Evolutionary conservation across 1,139 yeast species (phyloP), one percentile per base, ranked within the genome.

Genomic region (Candida pseudocylindracea): DNA sequence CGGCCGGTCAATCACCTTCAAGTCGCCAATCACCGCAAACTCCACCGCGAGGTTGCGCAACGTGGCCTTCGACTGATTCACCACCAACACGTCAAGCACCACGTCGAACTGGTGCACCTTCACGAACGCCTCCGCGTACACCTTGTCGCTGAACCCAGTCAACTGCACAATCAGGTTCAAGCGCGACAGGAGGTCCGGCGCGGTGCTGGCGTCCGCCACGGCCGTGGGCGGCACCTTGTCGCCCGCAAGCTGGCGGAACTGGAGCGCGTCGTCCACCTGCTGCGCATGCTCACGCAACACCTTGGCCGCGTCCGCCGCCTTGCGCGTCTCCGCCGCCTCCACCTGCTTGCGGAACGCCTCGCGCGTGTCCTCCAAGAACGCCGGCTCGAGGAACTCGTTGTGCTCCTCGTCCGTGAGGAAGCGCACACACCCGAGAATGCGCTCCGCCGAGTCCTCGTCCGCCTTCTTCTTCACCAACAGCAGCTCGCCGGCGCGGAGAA

Each of bases 101-200:
- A 91, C 93, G 51, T 91, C 98, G 51, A 78, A 88, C 54, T 91
- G 98, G 45, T 88, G 93, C 15, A 83, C 91, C 42, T 80, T 80
- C 42, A 91, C 80, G 46, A 76, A 80, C 0, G 96, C 98, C 55
- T 91, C 99, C 5, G 94, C 96, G 48, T 91, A 91, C 29, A 91
- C 92, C 20, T 98, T 93, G 50, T 91, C 99, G 1, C 94, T 79
- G 54, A 83, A 91, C 28, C 99, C 99, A 26, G 98, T 88, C 41
- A 91, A 67, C 51, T 81, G 96, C 35, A 83, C 73, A 44, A 91
- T 80, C 52, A 80, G 81, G 50, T 72, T 76, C 46, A 91, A 66
- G 54, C 81, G 75, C 1, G 95, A 81, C 20, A 71, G 62, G 43
- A 66, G 62, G 42, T 65, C 70, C 13, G 63, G 61, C 7, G 65